These are phyloP conservation scores for Sugiyamaella pinicola DNA, from an alignment of 1,139 yeast species.

Conservation along the genomic window DNA sequence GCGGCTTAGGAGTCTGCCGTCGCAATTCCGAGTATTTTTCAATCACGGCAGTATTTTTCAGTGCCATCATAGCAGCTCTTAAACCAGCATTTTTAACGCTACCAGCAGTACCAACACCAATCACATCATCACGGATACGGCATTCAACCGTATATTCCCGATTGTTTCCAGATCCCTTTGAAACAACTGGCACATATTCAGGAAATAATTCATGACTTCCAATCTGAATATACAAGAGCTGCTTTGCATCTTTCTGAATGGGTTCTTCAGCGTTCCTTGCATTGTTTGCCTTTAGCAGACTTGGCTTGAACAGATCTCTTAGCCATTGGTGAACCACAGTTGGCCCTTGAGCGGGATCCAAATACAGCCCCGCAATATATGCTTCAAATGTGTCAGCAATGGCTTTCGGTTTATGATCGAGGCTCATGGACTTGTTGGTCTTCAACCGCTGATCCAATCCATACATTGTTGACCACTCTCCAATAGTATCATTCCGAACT, in stretches of 20 bases:
- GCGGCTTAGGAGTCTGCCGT: slow-evolving; percentile 58
- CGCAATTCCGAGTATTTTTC: slow-evolving; percentile 66
- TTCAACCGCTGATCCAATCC: slow-evolving; percentile 65
- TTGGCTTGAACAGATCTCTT: slow-evolving; percentile 53
- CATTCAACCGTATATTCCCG: slow-evolving; percentile 70
- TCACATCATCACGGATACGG: slow-evolving; percentile 52
- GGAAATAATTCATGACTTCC: slow-evolving; percentile 76
- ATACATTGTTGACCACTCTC: slow-evolving; percentile 70
- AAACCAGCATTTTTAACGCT: slow-evolving; percentile 66
- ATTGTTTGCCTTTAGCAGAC: slow-evolving; percentile 45
- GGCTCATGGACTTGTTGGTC: slow-evolving; percentile 38
- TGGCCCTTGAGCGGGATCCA: slow-evolving; percentile 54
- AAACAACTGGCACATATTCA: slow-evolving; percentile 55
- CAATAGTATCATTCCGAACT: slow-evolving; percentile 73
- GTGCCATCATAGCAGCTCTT: slow-evolving; percentile 73
- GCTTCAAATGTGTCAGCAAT: slow-evolving; percentile 88
- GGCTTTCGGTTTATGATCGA: slow-evolving; percentile 48
- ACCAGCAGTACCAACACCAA: slow-evolving; percentile 63
- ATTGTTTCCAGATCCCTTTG: background rate
- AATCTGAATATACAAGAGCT: slow-evolving; percentile 72
- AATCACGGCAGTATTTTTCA: slow-evolving; percentile 58
- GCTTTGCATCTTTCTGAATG: slow-evolving; percentile 66
- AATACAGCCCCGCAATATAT: slow-evolving; percentile 78
- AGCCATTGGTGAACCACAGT: slow-evolving; percentile 64
- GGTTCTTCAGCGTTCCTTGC: slow-evolving; percentile 42